phyloP scores from a whole-genome alignment of 306 rosid genomes.

The Pterocarpus santalinus region DNA sequence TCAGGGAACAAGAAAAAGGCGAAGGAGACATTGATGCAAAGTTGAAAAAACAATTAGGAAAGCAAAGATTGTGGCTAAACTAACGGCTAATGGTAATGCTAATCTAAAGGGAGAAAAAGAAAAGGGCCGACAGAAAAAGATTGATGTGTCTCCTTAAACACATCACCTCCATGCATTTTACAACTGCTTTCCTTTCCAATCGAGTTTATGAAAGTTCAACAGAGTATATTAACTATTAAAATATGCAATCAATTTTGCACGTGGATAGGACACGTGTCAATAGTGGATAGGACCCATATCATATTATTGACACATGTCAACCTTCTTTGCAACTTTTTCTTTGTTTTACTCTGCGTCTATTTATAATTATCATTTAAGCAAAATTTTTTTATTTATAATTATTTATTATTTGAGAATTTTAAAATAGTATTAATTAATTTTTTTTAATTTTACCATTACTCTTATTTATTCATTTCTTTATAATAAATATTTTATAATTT shows the following conservation, averaged over 20 bases:
- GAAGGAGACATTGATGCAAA: neutral
- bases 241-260: neutral
- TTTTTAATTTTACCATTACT: no score
- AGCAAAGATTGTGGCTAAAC: slow-evolving; percentile 31
- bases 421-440: no score
- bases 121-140: slow-evolving; percentile 14
- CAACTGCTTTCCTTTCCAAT: neutral
- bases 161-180: slow-evolving; percentile 43
- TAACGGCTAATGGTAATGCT: slow-evolving; percentile 12
- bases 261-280: slow-evolving; percentile 35
- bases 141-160: slow-evolving; percentile 29
- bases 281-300: no score
- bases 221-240: neutral
- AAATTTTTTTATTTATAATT: no score
- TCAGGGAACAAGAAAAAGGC: neutral
- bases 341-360: neutral
- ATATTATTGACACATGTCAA: slow-evolving; percentile 40
- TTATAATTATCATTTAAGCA: no score
- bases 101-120: slow-evolving; percentile 3
- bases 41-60: neutral
- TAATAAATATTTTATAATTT: no score
- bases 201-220: slow-evolving; percentile 33
- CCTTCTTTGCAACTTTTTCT: neutral
- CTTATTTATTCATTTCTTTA: no score
- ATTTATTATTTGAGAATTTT: no score